phyloP scores from a whole-genome alignment of 2,329 filamentous ascomycete genomes.

The Alternaria ethzedia region DNA sequence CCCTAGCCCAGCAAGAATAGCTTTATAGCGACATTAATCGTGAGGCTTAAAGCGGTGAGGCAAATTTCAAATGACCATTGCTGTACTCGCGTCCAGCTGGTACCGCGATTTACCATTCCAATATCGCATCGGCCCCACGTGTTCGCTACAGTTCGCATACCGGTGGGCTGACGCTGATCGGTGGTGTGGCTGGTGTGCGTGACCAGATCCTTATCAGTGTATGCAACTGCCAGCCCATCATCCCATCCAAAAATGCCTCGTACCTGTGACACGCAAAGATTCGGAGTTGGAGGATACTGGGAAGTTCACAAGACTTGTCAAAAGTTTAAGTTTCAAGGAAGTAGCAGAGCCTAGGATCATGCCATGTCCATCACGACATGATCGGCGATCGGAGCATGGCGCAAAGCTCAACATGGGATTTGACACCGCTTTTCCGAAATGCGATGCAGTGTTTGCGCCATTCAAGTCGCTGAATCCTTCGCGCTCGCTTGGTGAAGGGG shows the following conservation, averaged over 20 bases:
- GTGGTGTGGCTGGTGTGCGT: constrained; percentile 13
- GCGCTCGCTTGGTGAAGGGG: background rate
- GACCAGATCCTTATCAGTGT: constrained; percentile 13
- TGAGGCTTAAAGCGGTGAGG: constrained; percentile 4
- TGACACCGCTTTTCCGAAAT: constrained; percentile 14
- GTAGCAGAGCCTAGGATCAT: background rate
- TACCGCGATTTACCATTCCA: background rate
- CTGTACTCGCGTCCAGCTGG: background rate
- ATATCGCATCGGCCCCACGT: constrained; percentile 13
- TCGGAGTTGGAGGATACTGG: background rate
- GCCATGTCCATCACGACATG: background rate
- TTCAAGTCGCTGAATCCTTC: background rate
- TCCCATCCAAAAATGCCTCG: background rate
- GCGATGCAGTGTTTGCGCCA: background rate
- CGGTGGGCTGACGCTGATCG: constrained; percentile 5
- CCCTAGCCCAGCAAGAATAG: background rate
- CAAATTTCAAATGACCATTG: background rate
- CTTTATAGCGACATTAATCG: background rate
- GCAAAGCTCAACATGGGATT: constrained; percentile 11
- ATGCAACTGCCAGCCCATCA: background rate
- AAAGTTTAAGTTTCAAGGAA: background rate
- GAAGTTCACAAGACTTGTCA: background rate
- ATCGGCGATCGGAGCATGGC: constrained; percentile 8
- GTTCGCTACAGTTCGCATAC: constrained; percentile 8
- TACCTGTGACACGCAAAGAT: background rate